phyloP scores from a whole-genome alignment of 2,329 filamentous ascomycete genomes.

The Coniosporium tulheliwenetii region DNA sequence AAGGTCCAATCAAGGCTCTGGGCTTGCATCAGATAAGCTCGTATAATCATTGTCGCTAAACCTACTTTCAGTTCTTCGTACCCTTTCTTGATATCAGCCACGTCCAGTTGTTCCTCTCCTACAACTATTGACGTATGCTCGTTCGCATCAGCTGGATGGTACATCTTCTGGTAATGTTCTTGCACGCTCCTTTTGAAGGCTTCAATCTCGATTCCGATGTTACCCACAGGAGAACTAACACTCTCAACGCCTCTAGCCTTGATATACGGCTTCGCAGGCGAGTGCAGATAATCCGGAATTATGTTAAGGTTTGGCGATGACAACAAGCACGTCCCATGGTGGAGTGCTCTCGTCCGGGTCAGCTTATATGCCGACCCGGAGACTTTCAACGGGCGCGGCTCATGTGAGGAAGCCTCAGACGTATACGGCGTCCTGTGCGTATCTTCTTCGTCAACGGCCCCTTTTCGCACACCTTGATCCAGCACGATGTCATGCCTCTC shows the following conservation, averaged over 20 bases:
- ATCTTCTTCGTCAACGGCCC: slow-evolving; percentile 16
- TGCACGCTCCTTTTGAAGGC: slow-evolving; percentile 31
- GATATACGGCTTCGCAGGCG: slow-evolving; percentile 64
- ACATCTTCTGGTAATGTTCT: slow-evolving; percentile 49
- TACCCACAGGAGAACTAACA: slow-evolving; percentile 70
- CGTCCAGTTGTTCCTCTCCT: neutral
- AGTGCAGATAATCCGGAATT: slow-evolving; percentile 57
- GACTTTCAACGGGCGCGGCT: slow-evolving; percentile 46
- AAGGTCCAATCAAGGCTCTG: slow-evolving; percentile 62
- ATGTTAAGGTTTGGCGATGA: slow-evolving; percentile 55
- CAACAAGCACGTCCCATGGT: slow-evolving; percentile 85
- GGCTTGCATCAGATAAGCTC: neutral
- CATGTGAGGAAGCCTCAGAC: slow-evolving; percentile 10
- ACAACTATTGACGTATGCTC: slow-evolving; percentile 3
- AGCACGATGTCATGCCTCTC: slow-evolving; percentile 86
- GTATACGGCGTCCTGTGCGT: slow-evolving; percentile 30
- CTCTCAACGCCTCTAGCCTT: slow-evolving; percentile 79
- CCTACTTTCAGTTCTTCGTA: slow-evolving; percentile 45
- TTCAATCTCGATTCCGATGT: slow-evolving; percentile 46
- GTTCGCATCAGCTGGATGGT: slow-evolving; percentile 29
- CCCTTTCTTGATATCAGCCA: slow-evolving; percentile 37
- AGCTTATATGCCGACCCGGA: slow-evolving; percentile 94
- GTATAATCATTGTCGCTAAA: slow-evolving; percentile 1
- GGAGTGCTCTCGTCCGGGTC: slow-evolving; percentile 62
- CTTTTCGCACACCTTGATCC: slow-evolving; percentile 25